Percentiles rank a stretch among this genome's conserved stretches.
These are phyloP conservation scores for Jacaranda mimosifolia DNA, from an alignment of 257 asterid species.

Conservation along the genomic window DNA sequence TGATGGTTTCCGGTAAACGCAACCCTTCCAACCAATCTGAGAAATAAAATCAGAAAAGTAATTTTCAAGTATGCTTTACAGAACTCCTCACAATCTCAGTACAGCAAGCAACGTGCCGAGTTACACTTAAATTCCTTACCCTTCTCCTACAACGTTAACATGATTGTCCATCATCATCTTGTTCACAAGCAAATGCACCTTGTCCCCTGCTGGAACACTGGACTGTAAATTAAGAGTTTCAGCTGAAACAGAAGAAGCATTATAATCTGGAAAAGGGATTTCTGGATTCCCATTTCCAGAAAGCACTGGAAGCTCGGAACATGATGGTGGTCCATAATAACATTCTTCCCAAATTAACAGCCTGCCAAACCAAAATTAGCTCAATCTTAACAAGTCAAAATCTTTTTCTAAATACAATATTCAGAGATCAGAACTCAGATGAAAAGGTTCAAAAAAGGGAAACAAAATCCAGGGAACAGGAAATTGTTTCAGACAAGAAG, in stretches of 20 bases:
- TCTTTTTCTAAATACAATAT: not conserved
- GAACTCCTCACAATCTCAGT: constrained; percentile 4
- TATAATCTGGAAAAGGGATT: constrained; percentile 43
- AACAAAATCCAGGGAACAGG: constrained; percentile 41
- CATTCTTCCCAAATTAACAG: constrained; percentile 84
- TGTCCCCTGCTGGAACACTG: constrained; percentile 47
- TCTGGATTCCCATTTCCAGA: constrained; percentile 46
- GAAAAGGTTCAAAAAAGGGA: constrained; percentile 30
- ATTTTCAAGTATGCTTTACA: not conserved
- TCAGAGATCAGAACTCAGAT: constrained; percentile 26
- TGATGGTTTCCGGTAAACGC: constrained; percentile 73
- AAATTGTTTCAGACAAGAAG: constrained; percentile 40
- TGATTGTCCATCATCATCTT: constrained; percentile 77
- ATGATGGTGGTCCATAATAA: constrained; percentile 51
- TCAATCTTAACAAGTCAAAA: not conserved
- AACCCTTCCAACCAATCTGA: constrained; percentile 74
- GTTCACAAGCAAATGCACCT: constrained; percentile 61
- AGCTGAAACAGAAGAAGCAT: constrained; percentile 41
- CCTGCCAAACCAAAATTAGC: constrained; percentile 47
- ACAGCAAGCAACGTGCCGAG: not conserved
- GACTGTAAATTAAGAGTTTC: constrained; percentile 41
- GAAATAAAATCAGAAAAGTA: constrained; percentile 25
- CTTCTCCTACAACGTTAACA: constrained; percentile 74
- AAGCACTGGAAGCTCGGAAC: constrained; percentile 36
- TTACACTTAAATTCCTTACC: constrained; percentile 44